Evolutionary conservation across 108 stramenopile genomes (phyloP).

Genomic region (Cyclotella distinguenda): DNA sequence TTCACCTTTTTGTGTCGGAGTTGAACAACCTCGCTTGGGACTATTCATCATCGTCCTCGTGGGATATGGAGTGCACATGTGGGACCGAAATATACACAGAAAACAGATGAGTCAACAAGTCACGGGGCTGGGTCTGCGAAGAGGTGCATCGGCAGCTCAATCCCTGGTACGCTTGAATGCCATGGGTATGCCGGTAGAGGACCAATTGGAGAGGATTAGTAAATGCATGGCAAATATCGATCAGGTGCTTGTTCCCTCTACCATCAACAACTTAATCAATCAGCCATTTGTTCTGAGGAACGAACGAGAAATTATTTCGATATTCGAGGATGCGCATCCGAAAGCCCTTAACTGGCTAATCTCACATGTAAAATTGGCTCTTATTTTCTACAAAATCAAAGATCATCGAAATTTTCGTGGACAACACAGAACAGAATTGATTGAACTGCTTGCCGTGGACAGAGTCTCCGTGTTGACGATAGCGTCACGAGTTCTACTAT

Average conservation of each 20-base stretch:
- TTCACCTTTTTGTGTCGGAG: slow-evolving; percentile 76
- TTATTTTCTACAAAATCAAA: slow-evolving; percentile 97
- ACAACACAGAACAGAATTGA: slow-evolving; percentile 84
- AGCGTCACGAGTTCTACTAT: slow-evolving; percentile 70
- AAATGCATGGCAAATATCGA: slow-evolving; percentile 82
- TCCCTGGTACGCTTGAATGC: slow-evolving; percentile 54
- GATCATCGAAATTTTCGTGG: slow-evolving; percentile 85
- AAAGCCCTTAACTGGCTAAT: slow-evolving; percentile 92
- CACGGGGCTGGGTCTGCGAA: slow-evolving; percentile 41
- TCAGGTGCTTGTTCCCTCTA: slow-evolving; percentile 84
- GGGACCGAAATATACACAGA: slow-evolving; percentile 84
- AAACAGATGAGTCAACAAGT: slow-evolving; percentile 57
- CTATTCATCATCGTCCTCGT: slow-evolving; percentile 63
- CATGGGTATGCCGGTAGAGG: slow-evolving; percentile 64
- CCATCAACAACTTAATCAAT: slow-evolving; percentile 92
- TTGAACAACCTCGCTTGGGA: slow-evolving; percentile 57
- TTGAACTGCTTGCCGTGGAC: slow-evolving; percentile 85
- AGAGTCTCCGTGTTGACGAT: slow-evolving; percentile 78
- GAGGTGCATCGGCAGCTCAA: slow-evolving; percentile 48
- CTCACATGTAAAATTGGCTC: slow-evolving; percentile 84
- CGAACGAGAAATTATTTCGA: slow-evolving; percentile 89
- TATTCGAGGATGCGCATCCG: slow-evolving; percentile 91
- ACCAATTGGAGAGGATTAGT: slow-evolving; percentile 67
- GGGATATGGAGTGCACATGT: slow-evolving; percentile 83
- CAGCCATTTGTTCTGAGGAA: slow-evolving; percentile 76